phyloP scores from a whole-genome alignment of 163 green algal genomes.

The Chlamydomonas reinhardtii region DNA sequence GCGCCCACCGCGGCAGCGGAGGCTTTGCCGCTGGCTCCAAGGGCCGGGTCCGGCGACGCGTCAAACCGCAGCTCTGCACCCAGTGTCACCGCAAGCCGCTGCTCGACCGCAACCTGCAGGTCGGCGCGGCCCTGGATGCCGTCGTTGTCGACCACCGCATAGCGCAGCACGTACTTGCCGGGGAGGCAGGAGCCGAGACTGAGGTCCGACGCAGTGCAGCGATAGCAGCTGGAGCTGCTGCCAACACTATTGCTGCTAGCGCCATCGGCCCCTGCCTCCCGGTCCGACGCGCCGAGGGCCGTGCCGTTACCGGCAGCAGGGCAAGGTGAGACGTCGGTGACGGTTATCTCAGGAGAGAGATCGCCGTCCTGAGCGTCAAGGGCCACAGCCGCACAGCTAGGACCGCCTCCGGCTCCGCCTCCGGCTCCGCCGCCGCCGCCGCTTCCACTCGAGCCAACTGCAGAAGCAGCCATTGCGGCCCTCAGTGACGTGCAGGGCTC shows the following conservation, averaged over 20 bases:
- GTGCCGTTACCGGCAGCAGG: not conserved
- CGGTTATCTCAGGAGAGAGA: not conserved
- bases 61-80: not conserved
- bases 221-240: not conserved
- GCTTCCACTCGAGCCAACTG: not conserved
- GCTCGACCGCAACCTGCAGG: not conserved
- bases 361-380: not conserved
- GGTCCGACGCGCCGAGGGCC: not conserved
- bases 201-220: not conserved
- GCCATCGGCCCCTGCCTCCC: not conserved
- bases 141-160: not conserved
- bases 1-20: no score
- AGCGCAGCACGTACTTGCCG: slow-evolving; percentile 18
- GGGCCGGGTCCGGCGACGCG: no score
- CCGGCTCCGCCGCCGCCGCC: not conserved
- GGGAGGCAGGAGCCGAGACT: slow-evolving; percentile 22
- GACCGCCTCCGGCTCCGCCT: not conserved
- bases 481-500: not conserved
- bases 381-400: not conserved
- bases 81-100: not conserved
- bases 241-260: not conserved
- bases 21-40: no score
- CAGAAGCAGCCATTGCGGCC: not conserved
- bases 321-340: not conserved
- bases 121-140: not conserved